Evolutionary conservation across 768 basidiomycete genomes (phyloP), one percentile per base, ranked within the genome.

Genomic region (Naganishia vishniacii): DNA sequence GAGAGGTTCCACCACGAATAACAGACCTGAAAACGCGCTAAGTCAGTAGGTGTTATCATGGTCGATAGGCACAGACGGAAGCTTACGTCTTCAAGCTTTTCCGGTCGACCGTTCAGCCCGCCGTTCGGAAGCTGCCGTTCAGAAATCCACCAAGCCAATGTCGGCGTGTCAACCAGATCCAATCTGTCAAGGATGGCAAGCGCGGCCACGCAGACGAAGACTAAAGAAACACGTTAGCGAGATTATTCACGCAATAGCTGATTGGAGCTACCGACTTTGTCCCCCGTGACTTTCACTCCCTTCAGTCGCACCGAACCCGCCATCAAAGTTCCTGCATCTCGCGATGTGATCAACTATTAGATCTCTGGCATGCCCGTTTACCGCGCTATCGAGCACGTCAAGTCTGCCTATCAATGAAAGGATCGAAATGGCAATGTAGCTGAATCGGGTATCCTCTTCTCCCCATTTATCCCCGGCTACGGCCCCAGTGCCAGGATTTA

Each of bases 1-100:
- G 95, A 93, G 4, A 98, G 82, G 4, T 92, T 90, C 92, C 92
- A 99, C 79, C 91, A 91, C 70, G 89, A 91, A 77, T 99, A 99
- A 79, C 95, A 99, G 18, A 97, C 90, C 91, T 94, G 20, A 16
- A 15, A 8, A 42, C 20, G 32, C 13, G 49, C 20, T 29, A 46
- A 23, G 13, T 56, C 18, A 45, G 34, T 25, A 15, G 37, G 16
- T 15, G 34, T 34, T 11, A n/a, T 37, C 11, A 5, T 37, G 6
- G 20, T 48, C 45, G n/a, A 23, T 12, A n/a, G 18, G 11, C 6
- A 61, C 16, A 25, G 7, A 9, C 13, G 20, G 28, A 25, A 4
- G 81, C 86, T 70, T 69, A 94, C 95, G 73, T 98, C 94, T 78
- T 92, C 90, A 34, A 98, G 80, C 78, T 99, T 99, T 75, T 99